Base-by-base conservation (phyloP, 2,329 filamentous ascomycete species). In the Colletotrichum sp. region DNA sequence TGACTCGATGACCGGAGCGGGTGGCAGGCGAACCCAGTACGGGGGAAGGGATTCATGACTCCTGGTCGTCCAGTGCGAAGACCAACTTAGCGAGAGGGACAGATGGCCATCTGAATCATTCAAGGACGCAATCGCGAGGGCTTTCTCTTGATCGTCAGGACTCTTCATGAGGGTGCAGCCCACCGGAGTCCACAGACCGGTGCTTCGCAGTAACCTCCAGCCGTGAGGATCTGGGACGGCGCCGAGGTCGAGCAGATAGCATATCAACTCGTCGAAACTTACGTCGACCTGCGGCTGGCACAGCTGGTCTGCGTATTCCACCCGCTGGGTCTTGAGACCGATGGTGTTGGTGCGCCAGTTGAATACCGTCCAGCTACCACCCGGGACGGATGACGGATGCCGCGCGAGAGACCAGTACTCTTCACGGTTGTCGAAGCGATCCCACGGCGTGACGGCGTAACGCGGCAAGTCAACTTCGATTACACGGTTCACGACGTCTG, bases 401-500 rank as follows among this genome's bases (percentile, higher is more conserved):
- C 85, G 82, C 52, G 88, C 88, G 5, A 92, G 84, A 16, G 85
- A 84, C 90, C 92, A 94, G 83, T 94, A 94, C 67, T 90, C 87
- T 1, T 86, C 82, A 15, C 89, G 86, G 68, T 90, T 83, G 76
- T 85, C 83, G 75, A 89, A 88, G 28, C 92, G 87, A 77, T 93
- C 90, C 79, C 90, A 86, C 0, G 92, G 92, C 71, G 89, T 91
- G 64, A 93, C 91, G 6, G 91, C 92, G 79, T 92, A 93, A 2
- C 92, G 89, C 6, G 92, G 92, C 49, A 93, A 85, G 79, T 94
- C 92, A 44, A 93, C 90, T 80, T 94, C 92, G 49, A 94, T 92
- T 68, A 93, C 88, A 52, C 91, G 90, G 74, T 93, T 93, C 77
- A 94, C 90, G 3, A 93, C 88, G 75, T 92, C 91, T 80, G 90